Conservation (phyloP, 305 asterid genomes). For the Solanum aculeatissimum region DNA sequence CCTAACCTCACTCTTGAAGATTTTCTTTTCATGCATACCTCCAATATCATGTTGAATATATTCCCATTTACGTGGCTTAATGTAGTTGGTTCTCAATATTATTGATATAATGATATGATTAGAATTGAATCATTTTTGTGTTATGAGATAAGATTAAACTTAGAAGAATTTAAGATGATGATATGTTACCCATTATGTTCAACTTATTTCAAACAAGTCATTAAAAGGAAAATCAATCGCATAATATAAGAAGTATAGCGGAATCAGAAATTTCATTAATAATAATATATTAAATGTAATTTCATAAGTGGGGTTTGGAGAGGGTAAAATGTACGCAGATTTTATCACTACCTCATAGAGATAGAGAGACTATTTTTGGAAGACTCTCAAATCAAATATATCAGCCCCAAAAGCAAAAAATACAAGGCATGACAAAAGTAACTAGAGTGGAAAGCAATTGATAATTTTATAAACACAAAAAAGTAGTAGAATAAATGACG, state of each 20-base stretch:
- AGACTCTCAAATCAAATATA: no score
- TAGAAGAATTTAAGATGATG: not conserved
- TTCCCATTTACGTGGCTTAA: not conserved
- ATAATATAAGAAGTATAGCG: not conserved
- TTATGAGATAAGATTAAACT: not conserved
- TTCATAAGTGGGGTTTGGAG: no score
- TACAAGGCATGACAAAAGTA: no score
- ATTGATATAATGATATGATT: not conserved
- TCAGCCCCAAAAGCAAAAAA: no score
- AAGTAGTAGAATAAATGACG: no score
- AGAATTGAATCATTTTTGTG: not conserved
- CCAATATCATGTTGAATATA: not conserved
- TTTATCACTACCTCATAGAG: no score
- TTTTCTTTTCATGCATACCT: not conserved
- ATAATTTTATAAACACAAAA: no score
- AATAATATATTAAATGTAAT: no score
- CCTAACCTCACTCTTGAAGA: not conserved
- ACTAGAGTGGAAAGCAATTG: no score
- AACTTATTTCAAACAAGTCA: not conserved
- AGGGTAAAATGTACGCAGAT: no score
- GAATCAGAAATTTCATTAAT: not conserved
- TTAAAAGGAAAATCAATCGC: not conserved
- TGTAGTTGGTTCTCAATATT: not conserved
- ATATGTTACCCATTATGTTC: not conserved
- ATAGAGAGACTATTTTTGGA: no score